Evolutionary conservation across 371 early-diverging fungal genomes (phyloP).

Genomic region (Rhizopus microsporus): DNA sequence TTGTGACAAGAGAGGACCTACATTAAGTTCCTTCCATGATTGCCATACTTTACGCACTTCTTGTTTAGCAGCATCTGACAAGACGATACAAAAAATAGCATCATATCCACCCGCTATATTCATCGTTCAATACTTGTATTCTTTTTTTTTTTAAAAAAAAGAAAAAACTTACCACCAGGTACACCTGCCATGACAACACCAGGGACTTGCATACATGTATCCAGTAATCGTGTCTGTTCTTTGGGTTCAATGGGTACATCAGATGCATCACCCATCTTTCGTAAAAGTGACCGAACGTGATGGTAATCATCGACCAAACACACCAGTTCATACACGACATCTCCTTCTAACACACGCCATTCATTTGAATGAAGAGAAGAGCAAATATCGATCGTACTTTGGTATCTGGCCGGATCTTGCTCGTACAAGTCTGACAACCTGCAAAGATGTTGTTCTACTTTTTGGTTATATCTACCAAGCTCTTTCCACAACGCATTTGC

Average conservation of each 20-base stretch:
- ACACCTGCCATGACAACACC: constrained; percentile 92
- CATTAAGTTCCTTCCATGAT: constrained; percentile 70
- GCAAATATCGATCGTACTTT: constrained; percentile 41
- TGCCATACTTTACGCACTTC: constrained; percentile 67
- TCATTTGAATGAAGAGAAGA: constrained; percentile 10
- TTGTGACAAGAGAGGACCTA: constrained; percentile 74
- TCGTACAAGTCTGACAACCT: constrained; percentile 29
- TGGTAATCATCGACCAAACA: constrained; percentile 33
- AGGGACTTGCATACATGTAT: constrained; percentile 71
- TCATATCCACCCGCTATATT: constrained; percentile 92
- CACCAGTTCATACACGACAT: constrained; percentile 19
- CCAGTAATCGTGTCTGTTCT: constrained; percentile 82
- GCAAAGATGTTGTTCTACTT: constrained; percentile 50
- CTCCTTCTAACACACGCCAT: constrained; percentile 11
- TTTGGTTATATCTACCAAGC: constrained; percentile 56
- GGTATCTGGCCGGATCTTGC: constrained; percentile 36
- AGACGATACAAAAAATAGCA: constrained; percentile 88
- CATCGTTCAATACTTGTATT: constrained; percentile 1
- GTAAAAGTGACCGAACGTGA: constrained; percentile 58
- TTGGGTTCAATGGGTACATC: constrained; percentile 90
- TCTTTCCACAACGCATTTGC: constrained; percentile 62
- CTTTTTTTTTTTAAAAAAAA: neutral
- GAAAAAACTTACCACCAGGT: constrained; percentile 75
- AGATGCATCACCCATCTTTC: constrained; percentile 72
- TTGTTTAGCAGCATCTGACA: constrained; percentile 51